A percentile compares a stretch with the other conserved stretches of the same genome.
Evolutionary conservation across 768 basidiomycete species (phyloP).

Genomic region (Phanerochaete carnosa): DNA sequence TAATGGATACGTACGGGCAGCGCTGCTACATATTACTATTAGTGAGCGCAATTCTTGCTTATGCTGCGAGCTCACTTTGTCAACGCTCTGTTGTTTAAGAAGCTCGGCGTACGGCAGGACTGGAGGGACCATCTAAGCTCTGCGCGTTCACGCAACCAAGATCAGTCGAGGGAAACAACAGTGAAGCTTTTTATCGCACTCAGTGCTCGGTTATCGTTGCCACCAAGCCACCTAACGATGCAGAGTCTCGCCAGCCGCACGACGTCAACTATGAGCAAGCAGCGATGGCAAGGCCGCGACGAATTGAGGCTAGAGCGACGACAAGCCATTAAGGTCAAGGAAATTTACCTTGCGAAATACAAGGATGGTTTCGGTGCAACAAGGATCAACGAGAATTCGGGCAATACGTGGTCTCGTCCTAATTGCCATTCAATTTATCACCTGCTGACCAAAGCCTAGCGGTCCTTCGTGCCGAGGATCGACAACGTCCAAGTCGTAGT

Average conservation of each 20-base stretch:
- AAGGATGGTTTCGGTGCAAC: neutral
- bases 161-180: too few species aligned
- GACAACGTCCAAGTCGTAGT: conserved; percentile 24
- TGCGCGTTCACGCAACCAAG: too few species aligned
- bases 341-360: neutral
- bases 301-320: neutral
- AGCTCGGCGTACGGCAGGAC: too few species aligned
- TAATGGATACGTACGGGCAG: too few species aligned
- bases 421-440: neutral
- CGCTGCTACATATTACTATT: too few species aligned
- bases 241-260: neutral
- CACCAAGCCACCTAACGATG: neutral
- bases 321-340: neutral
- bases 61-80: too few species aligned
- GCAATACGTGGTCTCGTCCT: conserved; percentile 10
- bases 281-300: neutral
- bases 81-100: too few species aligned
- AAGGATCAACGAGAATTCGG: conserved; percentile 18
- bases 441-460: conserved; percentile 13
- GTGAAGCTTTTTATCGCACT: too few species aligned
- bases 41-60: too few species aligned
- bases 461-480: conserved; percentile 25
- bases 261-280: neutral
- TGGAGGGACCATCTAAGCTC: too few species aligned
- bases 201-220: too few species aligned